phyloP scores from a whole-genome alignment of 176 grass and related monocot species.

The Aegilops tauschii region DNA sequence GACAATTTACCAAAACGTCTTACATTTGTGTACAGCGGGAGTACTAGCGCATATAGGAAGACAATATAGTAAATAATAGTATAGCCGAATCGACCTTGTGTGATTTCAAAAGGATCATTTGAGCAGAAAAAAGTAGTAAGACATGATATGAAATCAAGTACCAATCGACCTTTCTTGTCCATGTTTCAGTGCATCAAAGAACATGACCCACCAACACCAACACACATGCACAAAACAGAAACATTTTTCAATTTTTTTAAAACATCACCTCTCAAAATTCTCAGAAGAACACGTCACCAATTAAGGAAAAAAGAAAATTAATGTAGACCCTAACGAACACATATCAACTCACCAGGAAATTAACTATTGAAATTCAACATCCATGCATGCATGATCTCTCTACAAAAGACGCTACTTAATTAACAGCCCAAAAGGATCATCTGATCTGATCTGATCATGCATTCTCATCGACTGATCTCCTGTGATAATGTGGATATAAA shows the following conservation, averaged over 20 bases:
- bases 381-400: conserved; percentile 18
- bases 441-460: conserved; percentile 35
- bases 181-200: conserved; percentile 14
- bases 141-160: conserved; percentile 21
- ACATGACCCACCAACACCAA: conserved; percentile 6
- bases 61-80: not conserved
- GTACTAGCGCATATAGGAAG: not conserved
- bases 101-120: not conserved
- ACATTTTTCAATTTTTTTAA: not conserved
- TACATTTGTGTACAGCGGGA: too few relatives aligned
- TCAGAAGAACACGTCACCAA: conserved; percentile 20
- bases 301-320: not conserved
- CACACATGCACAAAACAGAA: conserved; percentile 15
- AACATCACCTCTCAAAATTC: conserved; percentile 11
- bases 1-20: too few relatives aligned
- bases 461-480: conserved; percentile 28
- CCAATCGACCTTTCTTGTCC: conserved; percentile 8
- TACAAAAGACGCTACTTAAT: not conserved
- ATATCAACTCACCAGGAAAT: conserved; percentile 6
- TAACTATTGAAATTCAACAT: conserved; percentile 4
- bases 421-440: conserved; percentile 50
- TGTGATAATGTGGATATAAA: conserved; percentile 67
- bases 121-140: not conserved
- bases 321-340: not conserved
- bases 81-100: not conserved